Evolutionary conservation across 768 basidiomycete genomes (phyloP).

Genomic region (Tylopilus felleus): DNA sequence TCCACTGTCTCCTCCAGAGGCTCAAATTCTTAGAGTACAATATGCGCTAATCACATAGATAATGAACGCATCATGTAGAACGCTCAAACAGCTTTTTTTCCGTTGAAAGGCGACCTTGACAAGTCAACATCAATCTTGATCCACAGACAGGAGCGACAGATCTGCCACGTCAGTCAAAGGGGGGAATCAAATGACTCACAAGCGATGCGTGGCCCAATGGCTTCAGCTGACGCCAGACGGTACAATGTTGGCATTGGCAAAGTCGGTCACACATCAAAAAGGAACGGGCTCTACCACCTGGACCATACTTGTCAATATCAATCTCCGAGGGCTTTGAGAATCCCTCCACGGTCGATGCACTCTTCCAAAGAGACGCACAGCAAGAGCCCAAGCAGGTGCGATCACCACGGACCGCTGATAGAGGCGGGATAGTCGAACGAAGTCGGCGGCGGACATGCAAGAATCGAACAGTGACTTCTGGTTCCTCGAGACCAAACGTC

Average conservation of each 20-base stretch:
- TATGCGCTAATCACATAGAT: no score
- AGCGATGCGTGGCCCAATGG: background rate
- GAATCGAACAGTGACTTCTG: background rate
- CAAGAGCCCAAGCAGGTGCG: slow-evolving; percentile 2
- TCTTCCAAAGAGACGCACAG: background rate
- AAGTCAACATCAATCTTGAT: background rate
- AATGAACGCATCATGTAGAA: background rate
- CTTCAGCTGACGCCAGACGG: background rate
- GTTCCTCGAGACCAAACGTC: background rate
- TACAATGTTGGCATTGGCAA: background rate
- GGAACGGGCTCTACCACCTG: background rate
- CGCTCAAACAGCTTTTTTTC: background rate
- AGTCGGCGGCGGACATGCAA: slow-evolving; percentile 10
- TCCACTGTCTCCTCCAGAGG: no score
- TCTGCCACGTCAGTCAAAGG: background rate
- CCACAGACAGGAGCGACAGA: background rate
- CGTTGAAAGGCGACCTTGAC: background rate
- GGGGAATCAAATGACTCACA: background rate
- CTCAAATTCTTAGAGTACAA: no score
- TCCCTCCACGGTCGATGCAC: background rate
- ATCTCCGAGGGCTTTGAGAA: slow-evolving; percentile 14
- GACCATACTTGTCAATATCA: background rate
- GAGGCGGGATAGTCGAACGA: slow-evolving; percentile 5
- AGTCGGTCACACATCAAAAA: background rate
- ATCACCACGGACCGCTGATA: slow-evolving; percentile 11